Conservation (phyloP, 495 filamentous ascomycete genomes). For the Cetradonia linearis region DNA sequence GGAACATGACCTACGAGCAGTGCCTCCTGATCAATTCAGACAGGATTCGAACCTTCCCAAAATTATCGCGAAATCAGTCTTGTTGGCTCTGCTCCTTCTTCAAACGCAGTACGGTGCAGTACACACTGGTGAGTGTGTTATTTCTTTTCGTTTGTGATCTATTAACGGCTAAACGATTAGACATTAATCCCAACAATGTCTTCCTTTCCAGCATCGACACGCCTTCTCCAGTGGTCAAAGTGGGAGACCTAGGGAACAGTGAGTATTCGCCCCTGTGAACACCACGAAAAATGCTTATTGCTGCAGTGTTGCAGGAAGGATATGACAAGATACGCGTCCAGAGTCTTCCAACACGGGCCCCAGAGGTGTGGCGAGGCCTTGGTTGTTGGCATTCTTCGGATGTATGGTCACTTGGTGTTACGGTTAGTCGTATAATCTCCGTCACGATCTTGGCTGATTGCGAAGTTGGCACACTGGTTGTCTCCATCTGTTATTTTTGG, state of each 20-base stretch:
- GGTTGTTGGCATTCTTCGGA: conserved; percentile 23
- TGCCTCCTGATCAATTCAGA: conserved; percentile 17
- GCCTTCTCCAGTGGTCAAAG: conserved; percentile 20
- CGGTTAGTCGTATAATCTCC: conserved; percentile 10
- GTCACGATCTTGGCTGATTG: conserved; percentile 7
- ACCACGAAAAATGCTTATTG: background rate
- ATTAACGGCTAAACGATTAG: conserved; percentile 1
- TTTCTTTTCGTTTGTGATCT: conserved; percentile 11
- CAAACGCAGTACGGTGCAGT: conserved; percentile 3
- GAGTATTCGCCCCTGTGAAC: conserved; percentile 7
- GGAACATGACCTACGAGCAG: conserved; percentile 23
- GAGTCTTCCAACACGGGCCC: conserved; percentile 20
- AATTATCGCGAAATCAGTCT: conserved; percentile 3
- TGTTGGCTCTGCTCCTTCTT: conserved; percentile 8
- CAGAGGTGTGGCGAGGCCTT: conserved; percentile 25
- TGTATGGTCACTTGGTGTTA: conserved; percentile 26
- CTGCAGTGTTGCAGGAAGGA: conserved; percentile 22
- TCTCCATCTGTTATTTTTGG: conserved; percentile 19
- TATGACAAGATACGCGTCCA: conserved; percentile 23
- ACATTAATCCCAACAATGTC: conserved; percentile 24
- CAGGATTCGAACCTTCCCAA: conserved; percentile 18
- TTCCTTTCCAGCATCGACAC: conserved; percentile 18
- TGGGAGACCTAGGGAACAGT: conserved; percentile 26
- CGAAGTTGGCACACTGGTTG: conserved; percentile 6
- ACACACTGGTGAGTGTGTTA: background rate